phyloP scores from a whole-genome alignment of 1,284 basidiomycete species.

The Cystobasidiaceae sp. region DNA sequence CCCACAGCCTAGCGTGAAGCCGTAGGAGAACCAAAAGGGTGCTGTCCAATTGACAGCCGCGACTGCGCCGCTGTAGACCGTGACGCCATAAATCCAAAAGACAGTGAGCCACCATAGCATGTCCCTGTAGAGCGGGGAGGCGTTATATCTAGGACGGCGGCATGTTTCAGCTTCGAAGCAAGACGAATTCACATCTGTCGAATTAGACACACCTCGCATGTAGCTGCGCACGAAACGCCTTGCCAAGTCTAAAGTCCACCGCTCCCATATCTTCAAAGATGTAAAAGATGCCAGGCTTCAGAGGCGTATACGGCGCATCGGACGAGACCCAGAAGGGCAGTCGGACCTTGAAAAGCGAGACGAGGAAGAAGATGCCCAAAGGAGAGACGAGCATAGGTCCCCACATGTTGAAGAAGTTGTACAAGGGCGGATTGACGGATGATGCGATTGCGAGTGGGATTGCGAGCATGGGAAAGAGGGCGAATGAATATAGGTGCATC shows the following conservation, averaged over 20 bases:
- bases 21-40: constrained; percentile 12
- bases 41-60: constrained; percentile 35
- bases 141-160: constrained; percentile 31
- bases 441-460: constrained; percentile 38
- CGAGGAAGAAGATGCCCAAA: constrained; percentile 33
- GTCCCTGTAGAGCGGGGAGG: constrained; percentile 37
- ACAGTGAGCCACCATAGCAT: constrained; percentile 34
- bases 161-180: background rate
- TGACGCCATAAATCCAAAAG: constrained; percentile 30
- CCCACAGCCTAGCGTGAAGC: background rate
- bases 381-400: constrained; percentile 35
- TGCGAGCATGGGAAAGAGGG: constrained; percentile 35
- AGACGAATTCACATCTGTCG: background rate
- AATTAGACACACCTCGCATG: constrained; percentile 43
- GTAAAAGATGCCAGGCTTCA: constrained; percentile 36
- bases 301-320: constrained; percentile 34
- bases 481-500: constrained; percentile 28
- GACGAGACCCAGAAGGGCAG: constrained; percentile 34
- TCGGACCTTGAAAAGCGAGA: constrained; percentile 33
- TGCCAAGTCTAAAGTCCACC: constrained; percentile 37
- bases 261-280: constrained; percentile 38
- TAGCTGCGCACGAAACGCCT: constrained; percentile 33
- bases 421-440: constrained; percentile 34
- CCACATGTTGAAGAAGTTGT: constrained; percentile 38
- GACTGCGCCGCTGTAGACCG: constrained; percentile 29